Evolutionary conservation across 352 stramenopile species (phyloP), one percentile per base, ranked within the genome.

Genomic region (Peronosclerospora sorghi): DNA sequence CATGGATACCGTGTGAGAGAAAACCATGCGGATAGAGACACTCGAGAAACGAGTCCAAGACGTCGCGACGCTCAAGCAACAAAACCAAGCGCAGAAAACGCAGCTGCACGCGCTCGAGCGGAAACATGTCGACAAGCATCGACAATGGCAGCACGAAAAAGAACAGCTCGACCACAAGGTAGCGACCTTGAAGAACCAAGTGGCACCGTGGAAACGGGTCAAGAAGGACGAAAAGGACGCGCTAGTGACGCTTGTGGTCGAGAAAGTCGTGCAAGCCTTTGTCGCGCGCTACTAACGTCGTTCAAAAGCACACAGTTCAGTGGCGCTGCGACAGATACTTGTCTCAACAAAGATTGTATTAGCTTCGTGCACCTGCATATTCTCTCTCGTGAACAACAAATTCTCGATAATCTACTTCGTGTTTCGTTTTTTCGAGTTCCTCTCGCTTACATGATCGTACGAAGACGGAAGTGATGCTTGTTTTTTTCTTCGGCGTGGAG

Each of bases 241-340:
- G 20, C 12, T 70, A 14, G 51, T 47, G 32, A 17, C 19, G 5
- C 51, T 70, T 19, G 35, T 66, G 7, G 51, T 48, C 19, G 72
- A 80, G 34, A 84, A 77, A 50, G 51, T 53, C 14, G 38, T 82
- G 10, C 50, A 74, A 35, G 52, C 61, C 17, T 82, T 82, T 18
- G 40, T 84, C 7, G 55, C 55, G 15, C 66, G 44, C 4, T 82
- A 80, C 35, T 69, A 64, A 40, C n/a, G n/a, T n/a, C n/a, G n/a
- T n/a, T n/a, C n/a, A n/a, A n/a, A n/a, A n/a, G n/a, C n/a, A n/a
- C n/a, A n/a, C n/a, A n/a, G n/a, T n/a, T n/a, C n/a, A n/a, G n/a
- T n/a, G n/a, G n/a, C n/a, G n/a, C n/a, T n/a, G n/a, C n/a, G n/a
- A n/a, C n/a, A n/a, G n/a, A n/a, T n/a, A n/a, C n/a, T n/a, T n/a